A percentile compares a stretch with the other conserved stretches of the same genome.
phyloP scores from a whole-genome alignment of 305 asterid species.

The Rubia tinctorum region DNA sequence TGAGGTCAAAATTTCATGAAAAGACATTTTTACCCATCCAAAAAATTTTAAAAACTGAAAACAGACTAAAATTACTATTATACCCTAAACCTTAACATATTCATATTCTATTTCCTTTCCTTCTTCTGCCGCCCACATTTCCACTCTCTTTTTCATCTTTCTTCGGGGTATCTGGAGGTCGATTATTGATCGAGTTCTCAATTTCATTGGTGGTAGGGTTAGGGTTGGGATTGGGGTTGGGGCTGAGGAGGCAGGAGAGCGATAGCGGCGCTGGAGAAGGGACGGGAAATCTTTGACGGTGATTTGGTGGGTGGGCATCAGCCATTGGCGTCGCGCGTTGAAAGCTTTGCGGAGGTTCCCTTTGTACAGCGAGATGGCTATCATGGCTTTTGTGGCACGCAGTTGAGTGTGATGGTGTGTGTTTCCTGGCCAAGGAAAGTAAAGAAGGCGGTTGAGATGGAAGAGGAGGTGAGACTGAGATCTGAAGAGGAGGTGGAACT shows the following conservation, averaged over 20 bases:
- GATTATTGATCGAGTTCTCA: not conserved
- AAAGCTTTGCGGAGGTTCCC: conserved; percentile 78
- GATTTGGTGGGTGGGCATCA: conserved; percentile 50
- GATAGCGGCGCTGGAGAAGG: conserved; percentile 70
- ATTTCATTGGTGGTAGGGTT: conserved; percentile 15
- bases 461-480: too few relatives aligned
- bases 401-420: not conserved
- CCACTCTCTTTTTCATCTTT: conserved; percentile 21
- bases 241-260: conserved; percentile 62
- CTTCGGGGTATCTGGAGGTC: conserved; percentile 23
- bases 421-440: not conserved
- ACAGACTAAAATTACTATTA: too few relatives aligned
- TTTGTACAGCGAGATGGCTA: conserved; percentile 75
- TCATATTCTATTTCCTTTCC: too few relatives aligned
- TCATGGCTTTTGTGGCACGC: conserved; percentile 39
- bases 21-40: too few relatives aligned
- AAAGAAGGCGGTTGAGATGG: too few relatives aligned
- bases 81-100: too few relatives aligned
- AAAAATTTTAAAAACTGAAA: too few relatives aligned
- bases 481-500: too few relatives aligned
- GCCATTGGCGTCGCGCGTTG: conserved; percentile 69
- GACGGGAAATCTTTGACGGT: conserved; percentile 52
- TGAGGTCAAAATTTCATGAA: too few relatives aligned
- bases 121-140: conserved; percentile 17
- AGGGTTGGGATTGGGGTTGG: too few relatives aligned